Percentiles rank a stretch among this genome's conserved stretches.
Conservation (phyloP, 176 grass and related monocot species). For the Hordeum vulgare region DNA sequence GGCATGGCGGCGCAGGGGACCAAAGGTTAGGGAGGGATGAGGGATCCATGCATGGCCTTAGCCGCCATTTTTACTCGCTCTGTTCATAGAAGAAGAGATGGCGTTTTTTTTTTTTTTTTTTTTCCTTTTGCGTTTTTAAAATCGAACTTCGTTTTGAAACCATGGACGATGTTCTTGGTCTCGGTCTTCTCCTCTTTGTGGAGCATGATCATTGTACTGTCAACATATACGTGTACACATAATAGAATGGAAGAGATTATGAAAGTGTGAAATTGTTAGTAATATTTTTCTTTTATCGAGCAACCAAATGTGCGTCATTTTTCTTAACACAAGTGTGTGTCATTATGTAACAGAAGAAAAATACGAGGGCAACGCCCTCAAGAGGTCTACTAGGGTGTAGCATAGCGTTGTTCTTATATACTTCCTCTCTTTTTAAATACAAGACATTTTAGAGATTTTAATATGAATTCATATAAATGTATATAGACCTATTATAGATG, state of each 20-base stretch:
- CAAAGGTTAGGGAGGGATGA: slow-evolving; percentile 24
- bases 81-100: slow-evolving; percentile 23
- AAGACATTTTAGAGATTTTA: too few relatives aligned
- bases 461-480: too few relatives aligned
- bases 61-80: neutral
- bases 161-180: slow-evolving; percentile 19
- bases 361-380: too few relatives aligned
- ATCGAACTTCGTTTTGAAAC: neutral
- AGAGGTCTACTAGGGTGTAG: too few relatives aligned
- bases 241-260: slow-evolving; percentile 10
- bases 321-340: too few relatives aligned
- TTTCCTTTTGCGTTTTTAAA: neutral
- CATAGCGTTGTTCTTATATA: too few relatives aligned
- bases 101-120: neutral
- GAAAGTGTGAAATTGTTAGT: slow-evolving; percentile 8
- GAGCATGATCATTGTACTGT: slow-evolving; percentile 19
- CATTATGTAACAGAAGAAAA: too few relatives aligned
- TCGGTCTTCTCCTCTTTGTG: slow-evolving; percentile 4
- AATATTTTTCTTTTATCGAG: neutral
- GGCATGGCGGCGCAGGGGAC: slow-evolving; percentile 18
- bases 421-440: too few relatives aligned
- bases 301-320: too few relatives aligned
- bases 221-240: neutral
- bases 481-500: too few relatives aligned
- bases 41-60: neutral